Conservation (phyloP, 495 filamentous ascomycete genomes). For the Lasiosphaeris hirsuta region DNA sequence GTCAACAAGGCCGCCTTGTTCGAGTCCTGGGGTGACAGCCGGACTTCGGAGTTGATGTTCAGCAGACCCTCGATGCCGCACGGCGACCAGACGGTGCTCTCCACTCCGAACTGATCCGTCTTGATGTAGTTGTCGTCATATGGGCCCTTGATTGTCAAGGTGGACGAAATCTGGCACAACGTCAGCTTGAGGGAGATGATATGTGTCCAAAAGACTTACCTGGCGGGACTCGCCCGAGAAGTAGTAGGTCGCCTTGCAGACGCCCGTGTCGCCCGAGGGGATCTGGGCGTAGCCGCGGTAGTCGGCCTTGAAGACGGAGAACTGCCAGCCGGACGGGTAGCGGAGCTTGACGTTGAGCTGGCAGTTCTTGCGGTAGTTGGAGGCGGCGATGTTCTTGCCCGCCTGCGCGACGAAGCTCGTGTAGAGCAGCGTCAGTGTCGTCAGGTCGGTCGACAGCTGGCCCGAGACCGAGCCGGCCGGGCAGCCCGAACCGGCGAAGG, state of each 20-base stretch:
- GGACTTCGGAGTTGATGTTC: slow-evolving; percentile 45
- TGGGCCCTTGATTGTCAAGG: slow-evolving; percentile 35
- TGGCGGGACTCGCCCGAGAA: slow-evolving; percentile 42
- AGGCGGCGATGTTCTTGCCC: slow-evolving; percentile 35
- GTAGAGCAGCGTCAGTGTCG: slow-evolving; percentile 48
- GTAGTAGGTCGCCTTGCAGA: slow-evolving; percentile 50
- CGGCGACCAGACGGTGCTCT: slow-evolving; percentile 42
- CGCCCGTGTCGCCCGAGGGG: slow-evolving; percentile 41
- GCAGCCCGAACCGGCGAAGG: slow-evolving; percentile 52
- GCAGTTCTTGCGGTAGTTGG: slow-evolving; percentile 48
- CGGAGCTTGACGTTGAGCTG: slow-evolving; percentile 48
- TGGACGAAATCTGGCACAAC: slow-evolving; percentile 26
- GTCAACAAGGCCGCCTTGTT: slow-evolving; percentile 22
- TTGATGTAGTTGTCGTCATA: slow-evolving; percentile 37
- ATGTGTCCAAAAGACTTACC: slow-evolving; percentile 3
- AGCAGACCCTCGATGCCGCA: slow-evolving; percentile 38
- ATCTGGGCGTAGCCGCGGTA: slow-evolving; percentile 49
- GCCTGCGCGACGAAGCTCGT: slow-evolving; percentile 45
- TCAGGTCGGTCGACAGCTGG: slow-evolving; percentile 42
- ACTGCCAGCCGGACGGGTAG: slow-evolving; percentile 52
- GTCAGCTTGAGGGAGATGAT: background rate
- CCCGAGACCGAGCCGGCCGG: slow-evolving; percentile 40
- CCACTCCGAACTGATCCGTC: slow-evolving; percentile 35
- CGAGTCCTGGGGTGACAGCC: slow-evolving; percentile 23
- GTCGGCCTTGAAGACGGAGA: slow-evolving; percentile 49